Base-by-base conservation (phyloP, 768 basidiomycete genomes). In the Epithele typhae region DNA sequence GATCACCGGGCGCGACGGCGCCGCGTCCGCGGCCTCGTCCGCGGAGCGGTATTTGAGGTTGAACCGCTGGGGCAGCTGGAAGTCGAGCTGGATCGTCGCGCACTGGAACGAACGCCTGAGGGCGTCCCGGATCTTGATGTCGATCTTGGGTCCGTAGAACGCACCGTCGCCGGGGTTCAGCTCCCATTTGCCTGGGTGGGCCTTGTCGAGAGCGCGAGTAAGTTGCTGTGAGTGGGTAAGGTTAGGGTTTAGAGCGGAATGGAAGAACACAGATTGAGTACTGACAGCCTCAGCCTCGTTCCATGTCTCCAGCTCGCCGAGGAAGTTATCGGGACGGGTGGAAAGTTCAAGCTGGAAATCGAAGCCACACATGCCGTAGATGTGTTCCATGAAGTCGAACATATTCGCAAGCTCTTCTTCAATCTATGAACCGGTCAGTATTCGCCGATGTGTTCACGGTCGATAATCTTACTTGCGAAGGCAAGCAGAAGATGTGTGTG, bases 401-500 rank as follows among this genome's bases (percentile, higher is more conserved):
- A 95, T 72, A 3, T 76, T 77, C 42, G 74, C 72, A 41, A 99
- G 90, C 68, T 99, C 96, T 22, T 82, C 78, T 55, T 84, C 88
- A 49, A 99, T 82, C 86, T 95, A 38, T 5, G 12, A 14, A 17
- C n/a, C n/a, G n/a, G n/a, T 32, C 40, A 46, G 36, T 21, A 33
- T 1, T 12, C 7, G 15, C 14, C 35, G 12, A 23, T 14, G 11
- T 15, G 2, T 4, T n/a, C n/a, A n/a, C n/a, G n/a, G n/a, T n/a
- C n/a, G n/a, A n/a, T n/a, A n/a, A n/a, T n/a, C n/a, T n/a, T 51
- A 86, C 87, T 73, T 93, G 92, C 8, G 84, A 81, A 8, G 89
- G 88, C 81, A 91, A 94, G 65, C 95, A 99, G 74, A 99, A 99
- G 45, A 98, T 87, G 65, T 99, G 96, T 99, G 96, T 93, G 64